These are phyloP conservation scores for Westerdykella aurantiaca DNA, from an alignment of 2,329 filamentous ascomycete genomes.

Conservation along the genomic window DNA sequence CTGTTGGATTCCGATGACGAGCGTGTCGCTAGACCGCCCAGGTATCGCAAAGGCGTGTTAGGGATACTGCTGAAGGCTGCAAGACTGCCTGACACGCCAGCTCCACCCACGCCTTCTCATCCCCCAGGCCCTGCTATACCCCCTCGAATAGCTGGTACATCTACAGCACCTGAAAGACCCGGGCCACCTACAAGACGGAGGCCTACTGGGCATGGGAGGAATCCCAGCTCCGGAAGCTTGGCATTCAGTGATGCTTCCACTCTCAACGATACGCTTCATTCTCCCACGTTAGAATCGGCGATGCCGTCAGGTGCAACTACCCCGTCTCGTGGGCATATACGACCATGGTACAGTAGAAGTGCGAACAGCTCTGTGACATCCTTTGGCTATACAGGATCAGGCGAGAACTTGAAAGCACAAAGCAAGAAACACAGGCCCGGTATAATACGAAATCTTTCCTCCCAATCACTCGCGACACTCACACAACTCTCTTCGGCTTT, in stretches of 20 bases:
- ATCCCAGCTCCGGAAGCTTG: slow-evolving; percentile 16
- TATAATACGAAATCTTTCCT: slow-evolving; percentile 6
- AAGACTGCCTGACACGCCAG: slow-evolving; percentile 8
- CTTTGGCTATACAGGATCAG: slow-evolving; percentile 38
- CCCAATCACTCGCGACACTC: slow-evolving; percentile 23
- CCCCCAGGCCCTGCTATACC: neutral
- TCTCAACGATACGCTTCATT: slow-evolving; percentile 32
- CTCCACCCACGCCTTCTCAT: neutral
- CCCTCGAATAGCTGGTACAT: neutral
- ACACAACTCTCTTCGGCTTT: neutral
- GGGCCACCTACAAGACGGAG: slow-evolving; percentile 7
- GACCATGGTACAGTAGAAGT: slow-evolving; percentile 35
- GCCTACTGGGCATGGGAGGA: slow-evolving; percentile 18
- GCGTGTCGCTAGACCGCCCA: slow-evolving; percentile 61
- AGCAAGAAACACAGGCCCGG: slow-evolving; percentile 35
- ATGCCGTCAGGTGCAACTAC: slow-evolving; percentile 41
- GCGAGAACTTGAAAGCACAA: slow-evolving; percentile 39
- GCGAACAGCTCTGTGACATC: slow-evolving; percentile 37
- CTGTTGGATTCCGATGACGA: slow-evolving; percentile 51
- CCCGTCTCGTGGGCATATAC: slow-evolving; percentile 25
- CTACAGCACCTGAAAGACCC: slow-evolving; percentile 1
- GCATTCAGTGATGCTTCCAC: slow-evolving; percentile 31
- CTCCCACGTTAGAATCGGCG: slow-evolving; percentile 29
- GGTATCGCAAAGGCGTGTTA: slow-evolving; percentile 68
- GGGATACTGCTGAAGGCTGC: slow-evolving; percentile 59